A percentile compares a stretch with the other conserved stretches of the same genome.
These are phyloP conservation scores for Tremellales sp. DNA, from an alignment of 1,284 basidiomycete genomes.

Conservation along the genomic window DNA sequence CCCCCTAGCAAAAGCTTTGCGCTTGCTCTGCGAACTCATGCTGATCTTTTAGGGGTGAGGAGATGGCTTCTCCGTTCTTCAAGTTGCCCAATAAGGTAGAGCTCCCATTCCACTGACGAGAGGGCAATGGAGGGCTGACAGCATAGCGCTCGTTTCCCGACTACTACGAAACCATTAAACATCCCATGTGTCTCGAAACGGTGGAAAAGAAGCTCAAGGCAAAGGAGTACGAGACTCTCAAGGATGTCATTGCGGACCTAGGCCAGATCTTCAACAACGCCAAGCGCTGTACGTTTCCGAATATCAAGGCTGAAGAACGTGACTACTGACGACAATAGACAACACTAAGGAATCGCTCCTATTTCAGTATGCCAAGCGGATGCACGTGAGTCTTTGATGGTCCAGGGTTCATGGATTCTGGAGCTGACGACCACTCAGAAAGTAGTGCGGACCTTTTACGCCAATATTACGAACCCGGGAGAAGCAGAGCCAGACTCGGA, in stretches of 20 bases:
- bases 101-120: no score
- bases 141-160: conserved; percentile 37
- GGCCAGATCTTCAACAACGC: conserved; percentile 46
- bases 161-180: conserved; percentile 46
- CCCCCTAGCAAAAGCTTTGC: background rate
- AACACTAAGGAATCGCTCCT: conserved; percentile 44
- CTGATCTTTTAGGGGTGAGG: conserved; percentile 28
- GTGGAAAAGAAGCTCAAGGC: conserved; percentile 34
- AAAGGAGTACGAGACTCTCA: conserved; percentile 27
- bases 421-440: conserved; percentile 21
- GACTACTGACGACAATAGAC: conserved; percentile 22
- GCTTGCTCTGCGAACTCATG: background rate
- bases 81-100: conserved; percentile 43
- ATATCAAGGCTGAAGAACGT: background rate
- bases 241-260: conserved; percentile 34
- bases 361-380: conserved; percentile 44
- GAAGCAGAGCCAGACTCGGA: conserved; percentile 26
- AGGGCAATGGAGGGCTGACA: conserved; percentile 3
- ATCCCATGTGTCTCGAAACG: conserved; percentile 42
- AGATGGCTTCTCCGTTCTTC: conserved; percentile 38
- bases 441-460: conserved; percentile 34
- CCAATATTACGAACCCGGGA: conserved; percentile 13
- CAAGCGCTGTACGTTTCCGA: conserved; percentile 38
- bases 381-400: conserved; percentile 36
- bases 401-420: background rate